phyloP scores from a whole-genome alignment of 495 filamentous ascomycete species.

The Aspergillus taichungensis region DNA sequence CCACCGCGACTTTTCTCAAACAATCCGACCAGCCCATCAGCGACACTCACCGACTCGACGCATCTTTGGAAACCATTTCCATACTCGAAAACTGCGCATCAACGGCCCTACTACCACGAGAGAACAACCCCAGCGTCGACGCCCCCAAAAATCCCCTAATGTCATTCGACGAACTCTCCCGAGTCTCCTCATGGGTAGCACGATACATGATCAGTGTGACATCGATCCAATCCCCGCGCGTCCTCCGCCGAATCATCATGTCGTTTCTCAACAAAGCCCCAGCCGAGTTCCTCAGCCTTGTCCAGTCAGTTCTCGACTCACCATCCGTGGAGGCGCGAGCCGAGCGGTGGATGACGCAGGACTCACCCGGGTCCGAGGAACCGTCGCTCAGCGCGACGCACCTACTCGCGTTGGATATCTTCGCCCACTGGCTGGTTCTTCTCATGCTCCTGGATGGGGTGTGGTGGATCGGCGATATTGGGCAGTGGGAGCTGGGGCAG shows the following conservation, averaged over 20 bases:
- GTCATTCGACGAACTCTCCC: neutral
- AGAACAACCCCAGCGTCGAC: neutral
- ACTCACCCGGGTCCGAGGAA: neutral
- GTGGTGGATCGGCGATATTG: constrained; percentile 36
- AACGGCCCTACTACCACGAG: constrained; percentile 1
- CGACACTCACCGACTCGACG: neutral
- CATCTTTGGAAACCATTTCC: constrained; percentile 11
- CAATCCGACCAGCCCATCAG: neutral
- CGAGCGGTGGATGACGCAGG: constrained; percentile 1
- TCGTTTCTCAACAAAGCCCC: constrained; percentile 22
- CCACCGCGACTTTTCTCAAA: constrained; percentile 3
- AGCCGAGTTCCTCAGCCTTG: constrained; percentile 12
- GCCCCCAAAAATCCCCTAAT: neutral
- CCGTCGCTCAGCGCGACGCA: constrained; percentile 12
- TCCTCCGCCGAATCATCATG: constrained; percentile 23
- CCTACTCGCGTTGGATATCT: constrained; percentile 34
- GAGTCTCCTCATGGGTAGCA: constrained; percentile 19
- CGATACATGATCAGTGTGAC: constrained; percentile 22
- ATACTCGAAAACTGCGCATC: constrained; percentile 11
- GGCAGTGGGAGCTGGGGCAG: constrained; percentile 21
- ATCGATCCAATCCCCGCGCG: constrained; percentile 17
- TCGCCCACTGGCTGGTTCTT: constrained; percentile 37
- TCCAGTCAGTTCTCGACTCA: constrained; percentile 16
- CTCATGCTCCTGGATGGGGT: constrained; percentile 34
- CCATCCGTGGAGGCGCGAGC: neutral